These are phyloP conservation scores for Lepiota venenata DNA, from an alignment of 768 basidiomycete genomes.

Conservation along the genomic window DNA sequence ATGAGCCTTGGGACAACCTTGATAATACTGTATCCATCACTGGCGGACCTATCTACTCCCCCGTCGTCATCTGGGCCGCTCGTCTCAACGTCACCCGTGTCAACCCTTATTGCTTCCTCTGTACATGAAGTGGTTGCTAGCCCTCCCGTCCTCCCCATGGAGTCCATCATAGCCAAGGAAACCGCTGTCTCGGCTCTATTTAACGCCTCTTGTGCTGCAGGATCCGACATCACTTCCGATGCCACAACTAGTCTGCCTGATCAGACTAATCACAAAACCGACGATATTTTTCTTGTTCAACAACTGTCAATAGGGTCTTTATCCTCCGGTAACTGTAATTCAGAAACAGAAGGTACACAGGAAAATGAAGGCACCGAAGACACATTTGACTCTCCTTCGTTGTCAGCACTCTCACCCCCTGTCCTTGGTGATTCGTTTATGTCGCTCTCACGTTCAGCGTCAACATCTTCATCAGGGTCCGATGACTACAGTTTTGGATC, in stretches of 20 bases:
- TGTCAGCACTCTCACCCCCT: slow-evolving; percentile 28
- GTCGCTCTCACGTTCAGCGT: slow-evolving; percentile 40
- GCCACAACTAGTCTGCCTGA: no score
- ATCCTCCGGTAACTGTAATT: slow-evolving; percentile 8
- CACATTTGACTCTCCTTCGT: slow-evolving; percentile 21
- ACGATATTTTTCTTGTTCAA: neutral
- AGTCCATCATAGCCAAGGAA: no score
- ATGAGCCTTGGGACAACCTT: slow-evolving; percentile 51
- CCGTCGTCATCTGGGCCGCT: neutral
- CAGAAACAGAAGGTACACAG: slow-evolving; percentile 10
- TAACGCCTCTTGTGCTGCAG: no score
- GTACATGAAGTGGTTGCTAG: no score
- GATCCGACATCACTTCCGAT: no score
- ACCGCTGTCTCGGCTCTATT: no score
- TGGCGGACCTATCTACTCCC: neutral
- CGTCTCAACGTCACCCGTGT: no score
- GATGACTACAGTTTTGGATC: slow-evolving; percentile 16
- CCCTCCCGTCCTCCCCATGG: no score
- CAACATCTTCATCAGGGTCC: slow-evolving; percentile 31
- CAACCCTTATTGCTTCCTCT: neutral
- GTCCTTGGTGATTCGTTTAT: slow-evolving; percentile 13
- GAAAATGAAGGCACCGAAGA: neutral
- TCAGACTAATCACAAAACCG: no score
- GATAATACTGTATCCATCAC: slow-evolving; percentile 7
- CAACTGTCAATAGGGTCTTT: neutral